Base-by-base conservation (phyloP, 257 asterid genomes). In the Lycium barbarum region DNA sequence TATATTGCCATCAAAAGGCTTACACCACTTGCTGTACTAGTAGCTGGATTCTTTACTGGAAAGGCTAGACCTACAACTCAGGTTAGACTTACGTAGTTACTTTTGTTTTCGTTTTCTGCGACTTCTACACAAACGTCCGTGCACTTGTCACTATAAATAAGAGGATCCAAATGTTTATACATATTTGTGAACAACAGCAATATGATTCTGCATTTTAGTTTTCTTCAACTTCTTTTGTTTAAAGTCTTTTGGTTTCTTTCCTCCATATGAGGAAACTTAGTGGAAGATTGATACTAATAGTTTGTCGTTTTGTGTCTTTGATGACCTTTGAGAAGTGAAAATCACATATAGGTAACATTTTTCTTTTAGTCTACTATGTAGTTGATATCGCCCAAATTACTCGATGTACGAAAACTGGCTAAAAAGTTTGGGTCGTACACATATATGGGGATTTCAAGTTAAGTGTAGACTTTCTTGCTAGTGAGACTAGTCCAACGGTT, bases 1-100 rank as follows among this genome's bases (percentile, higher is more conserved):
- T 97, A 97, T 90, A 97, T 97, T 87, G 98, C 99, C 89, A 97
- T 97, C 86, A 97, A 97, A 89, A 92, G 99, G 87, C 96, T 97
- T 84, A 97, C 99, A 53, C 99, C 99, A 26, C 98, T 97, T 84
- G 94, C 99, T 85, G 99, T 97, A 81, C 93, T 97, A 82, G 84
- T 97, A 80, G 94, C 98, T 85, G 98, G 98, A 87, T 92, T 92
- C 92, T 91, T 92, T 90, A 86, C 88, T 1, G 98, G 99, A 86
- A 97, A 97, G 87, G 97, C 91, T 88, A 95, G 87, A 86, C 98
- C 99, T 43, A 86, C 98, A 71, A 88, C 91, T 81, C 99, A 97
- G 99, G 99, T 97, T 84, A 86, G 67, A 51, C 4, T 76, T 76
- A 53, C 15, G 2, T 53, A 51, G 65, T 76, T 22, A 51, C 63